A percentile compares a stretch with the other conserved stretches of the same genome.
Evolutionary conservation across 1,284 basidiomycete species (phyloP).

Genomic region (Cryptococcus sp.): DNA sequence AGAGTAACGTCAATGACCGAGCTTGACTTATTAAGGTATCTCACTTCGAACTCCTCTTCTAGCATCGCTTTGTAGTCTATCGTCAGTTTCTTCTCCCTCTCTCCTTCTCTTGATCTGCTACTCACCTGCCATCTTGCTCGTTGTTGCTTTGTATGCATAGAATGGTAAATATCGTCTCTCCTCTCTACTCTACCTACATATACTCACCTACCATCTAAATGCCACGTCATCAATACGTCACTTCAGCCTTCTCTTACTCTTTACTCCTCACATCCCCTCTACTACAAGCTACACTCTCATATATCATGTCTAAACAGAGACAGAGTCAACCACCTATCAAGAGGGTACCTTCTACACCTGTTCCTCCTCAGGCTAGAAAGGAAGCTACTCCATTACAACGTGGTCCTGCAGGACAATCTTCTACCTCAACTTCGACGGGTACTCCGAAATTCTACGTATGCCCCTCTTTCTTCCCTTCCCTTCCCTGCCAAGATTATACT

Average conservation of each 20-base stretch:
- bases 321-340: constrained; percentile 1
- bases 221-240: no score
- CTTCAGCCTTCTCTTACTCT: no score
- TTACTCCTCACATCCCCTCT: no score
- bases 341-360: constrained; percentile 5
- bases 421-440: constrained; percentile 2
- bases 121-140: not conserved
- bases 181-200: no score
- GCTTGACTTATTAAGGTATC: constrained; percentile 8
- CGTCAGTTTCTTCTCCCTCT: not conserved
- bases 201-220: no score
- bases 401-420: constrained; percentile 7
- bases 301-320: constrained; percentile 9
- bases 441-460: constrained; percentile 26
- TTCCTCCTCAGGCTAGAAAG: constrained; percentile 11
- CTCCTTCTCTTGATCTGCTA: not conserved
- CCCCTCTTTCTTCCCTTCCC: not conserved
- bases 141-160: no score
- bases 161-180: no score
- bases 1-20: constrained; percentile 9
- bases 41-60: constrained; percentile 82
- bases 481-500: constrained; percentile 4
- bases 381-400: not conserved
- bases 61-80: constrained; percentile 51
- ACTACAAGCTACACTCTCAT: no score